These are phyloP conservation scores for Millerago galiae DNA, from an alignment of 805 yeast genomes.

Conservation along the genomic window DNA sequence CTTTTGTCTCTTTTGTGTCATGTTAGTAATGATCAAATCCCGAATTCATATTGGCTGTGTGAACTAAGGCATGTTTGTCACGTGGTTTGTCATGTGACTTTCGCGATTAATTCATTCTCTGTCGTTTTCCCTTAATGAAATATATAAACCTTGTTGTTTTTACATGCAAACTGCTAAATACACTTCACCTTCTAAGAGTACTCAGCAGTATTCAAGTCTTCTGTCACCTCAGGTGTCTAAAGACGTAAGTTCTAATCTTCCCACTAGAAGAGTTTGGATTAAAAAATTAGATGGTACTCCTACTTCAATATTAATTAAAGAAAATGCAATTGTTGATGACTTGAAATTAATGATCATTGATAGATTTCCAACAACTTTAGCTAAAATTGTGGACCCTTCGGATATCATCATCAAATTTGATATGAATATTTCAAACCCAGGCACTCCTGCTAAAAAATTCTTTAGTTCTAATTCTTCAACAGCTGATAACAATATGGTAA, in stretches of 20 bases:
- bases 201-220: too few relatives aligned
- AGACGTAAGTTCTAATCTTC: too few relatives aligned
- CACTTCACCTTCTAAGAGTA: too few relatives aligned
- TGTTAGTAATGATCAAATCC: background rate
- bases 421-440: conserved; percentile 5
- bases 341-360: conserved; percentile 56
- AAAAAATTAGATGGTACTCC: conserved; percentile 47
- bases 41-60: background rate
- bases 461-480: conserved; percentile 1
- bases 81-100: background rate
- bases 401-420: conserved; percentile 39
- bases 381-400: conserved; percentile 59
- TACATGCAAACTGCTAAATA: too few relatives aligned
- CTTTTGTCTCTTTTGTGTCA: background rate
- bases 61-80: background rate
- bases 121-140: background rate
- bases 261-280: conserved; percentile 48
- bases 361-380: conserved; percentile 65
- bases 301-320: conserved; percentile 59
- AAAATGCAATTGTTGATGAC: conserved; percentile 73
- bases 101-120: too few relatives aligned
- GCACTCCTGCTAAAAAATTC: conserved; percentile 2
- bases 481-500: conserved; percentile 13
- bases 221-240: too few relatives aligned
- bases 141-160: too few relatives aligned